Evolutionary conservation across 176 grass and related monocot genomes (phyloP).

Genomic region (Eragrostis curvula): DNA sequence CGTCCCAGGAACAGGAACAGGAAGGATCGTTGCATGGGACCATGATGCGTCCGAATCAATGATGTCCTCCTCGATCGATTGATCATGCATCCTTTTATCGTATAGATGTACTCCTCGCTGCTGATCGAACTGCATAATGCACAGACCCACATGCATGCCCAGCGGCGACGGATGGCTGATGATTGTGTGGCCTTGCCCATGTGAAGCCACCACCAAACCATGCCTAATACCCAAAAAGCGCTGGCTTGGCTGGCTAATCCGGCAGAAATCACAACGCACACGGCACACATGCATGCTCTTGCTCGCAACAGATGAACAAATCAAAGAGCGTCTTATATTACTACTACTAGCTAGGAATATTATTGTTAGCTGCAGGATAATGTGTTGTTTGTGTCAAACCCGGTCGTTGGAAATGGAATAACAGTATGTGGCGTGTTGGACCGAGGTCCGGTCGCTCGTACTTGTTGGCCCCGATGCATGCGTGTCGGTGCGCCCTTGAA

Average conservation of each 20-base stretch:
- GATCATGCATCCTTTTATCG: too few species aligned
- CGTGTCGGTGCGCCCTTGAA: conserved; percentile 35
- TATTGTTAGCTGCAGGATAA: too few species aligned
- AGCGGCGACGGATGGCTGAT: too few species aligned
- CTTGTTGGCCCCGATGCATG: not conserved
- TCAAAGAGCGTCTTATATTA: too few species aligned
- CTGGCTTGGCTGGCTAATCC: not conserved
- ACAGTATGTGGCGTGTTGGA: too few species aligned
- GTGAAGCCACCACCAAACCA: not conserved
- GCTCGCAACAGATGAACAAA: too few species aligned
- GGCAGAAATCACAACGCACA: not conserved
- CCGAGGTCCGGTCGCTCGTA: too few species aligned
- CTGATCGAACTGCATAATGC: not conserved
- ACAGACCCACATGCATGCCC: conserved; percentile 7
- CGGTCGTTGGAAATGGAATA: too few species aligned
- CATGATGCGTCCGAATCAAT: conserved; percentile 3
- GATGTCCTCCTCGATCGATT: not conserved
- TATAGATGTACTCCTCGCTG: too few species aligned
- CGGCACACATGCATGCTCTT: too few species aligned
- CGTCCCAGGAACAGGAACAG: not conserved
- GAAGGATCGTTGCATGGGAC: not conserved
- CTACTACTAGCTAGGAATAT: too few species aligned
- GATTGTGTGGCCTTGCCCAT: conserved; percentile 1
- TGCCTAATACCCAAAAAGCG: not conserved
- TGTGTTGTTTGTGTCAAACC: too few species aligned